Conservation (phyloP, 306 rosid genomes). For the Quercus rubra region DNA sequence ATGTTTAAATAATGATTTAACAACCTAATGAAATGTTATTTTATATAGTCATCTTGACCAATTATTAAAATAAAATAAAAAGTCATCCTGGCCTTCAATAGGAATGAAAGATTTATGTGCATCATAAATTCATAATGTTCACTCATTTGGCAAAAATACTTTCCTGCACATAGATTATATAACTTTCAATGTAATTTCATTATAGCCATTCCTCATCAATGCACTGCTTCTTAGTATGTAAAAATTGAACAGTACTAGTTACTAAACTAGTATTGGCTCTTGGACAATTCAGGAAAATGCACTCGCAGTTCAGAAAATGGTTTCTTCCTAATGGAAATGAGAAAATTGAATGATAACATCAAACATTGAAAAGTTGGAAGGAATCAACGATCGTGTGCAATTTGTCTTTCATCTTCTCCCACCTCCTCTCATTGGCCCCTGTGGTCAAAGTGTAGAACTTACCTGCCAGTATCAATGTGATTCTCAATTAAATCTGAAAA, state of each 20-base stretch:
- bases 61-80: no score
- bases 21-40: not conserved
- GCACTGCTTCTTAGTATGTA: not conserved
- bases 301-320: slow-evolving; percentile 27
- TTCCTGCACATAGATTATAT: not conserved
- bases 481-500: not conserved
- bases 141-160: not conserved
- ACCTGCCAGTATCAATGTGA: slow-evolving; percentile 50
- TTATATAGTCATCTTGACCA: not conserved
- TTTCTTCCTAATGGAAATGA: slow-evolving; percentile 10
- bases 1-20: no score
- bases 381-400: slow-evolving; percentile 69
- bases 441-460: slow-evolving; percentile 84
- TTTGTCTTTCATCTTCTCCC: slow-evolving; percentile 94
- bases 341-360: slow-evolving; percentile 6
- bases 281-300: slow-evolving; percentile 3
- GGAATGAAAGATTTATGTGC: not conserved
- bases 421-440: slow-evolving; percentile 91
- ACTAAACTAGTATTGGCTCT: not conserved
- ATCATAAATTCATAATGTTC: no score
- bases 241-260: not conserved
- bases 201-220: not conserved
- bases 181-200: not conserved
- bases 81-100: not conserved
- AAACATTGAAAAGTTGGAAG: slow-evolving; percentile 62